Base-by-base conservation (phyloP, 768 basidiomycete species). In the Porphyrellus cyaneotinctus region DNA sequence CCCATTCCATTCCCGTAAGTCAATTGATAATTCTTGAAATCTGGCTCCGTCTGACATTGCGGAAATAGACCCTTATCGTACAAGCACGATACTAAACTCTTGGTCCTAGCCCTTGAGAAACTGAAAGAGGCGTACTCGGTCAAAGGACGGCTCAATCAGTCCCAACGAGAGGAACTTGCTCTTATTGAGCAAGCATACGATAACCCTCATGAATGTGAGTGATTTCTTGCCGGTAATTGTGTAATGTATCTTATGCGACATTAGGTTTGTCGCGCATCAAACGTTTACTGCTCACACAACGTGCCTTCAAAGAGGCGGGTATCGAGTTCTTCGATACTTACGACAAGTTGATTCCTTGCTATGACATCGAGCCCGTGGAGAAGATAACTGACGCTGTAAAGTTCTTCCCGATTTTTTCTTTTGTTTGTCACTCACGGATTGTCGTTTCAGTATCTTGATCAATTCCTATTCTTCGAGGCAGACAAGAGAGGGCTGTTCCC, bases 101-200 rank as follows among this genome's bases (percentile, higher is more conserved):
- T 99, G 35, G 95, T 99, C 8, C 78, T 99, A 31, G 97, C 97
- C 0, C 80, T 99, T 38, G 97, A 99, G 76, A 97, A 97, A 72
- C 73, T 99, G 64, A 99, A 99, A 74, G 97, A 98, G 72, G 97
- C 97, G 6, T 99, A 99, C 71, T 92, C 88, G 14, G 97, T 99
- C 46, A 97, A 99, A 72, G 95, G 88, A 32, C 92, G 97, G 58
- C 77, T 99, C 43, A 99, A 99, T 69, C 95, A 97, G 70, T 95
- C 92, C 22, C 97, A 99, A 70, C 85, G 97, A 64, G 97, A 99
- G 68, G 97, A 99, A 70, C 76, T 99, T 48, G 97, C 97, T 13
- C 78, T 99, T 47, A 97, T 99, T 56, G 97, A 99, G 66, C 97
- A 99, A 72, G 95, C 95, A 4, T 98, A 98, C 69, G 97, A 99